Conservation (phyloP, 805 yeast genomes). For the Jamesozyma piceae region DNA sequence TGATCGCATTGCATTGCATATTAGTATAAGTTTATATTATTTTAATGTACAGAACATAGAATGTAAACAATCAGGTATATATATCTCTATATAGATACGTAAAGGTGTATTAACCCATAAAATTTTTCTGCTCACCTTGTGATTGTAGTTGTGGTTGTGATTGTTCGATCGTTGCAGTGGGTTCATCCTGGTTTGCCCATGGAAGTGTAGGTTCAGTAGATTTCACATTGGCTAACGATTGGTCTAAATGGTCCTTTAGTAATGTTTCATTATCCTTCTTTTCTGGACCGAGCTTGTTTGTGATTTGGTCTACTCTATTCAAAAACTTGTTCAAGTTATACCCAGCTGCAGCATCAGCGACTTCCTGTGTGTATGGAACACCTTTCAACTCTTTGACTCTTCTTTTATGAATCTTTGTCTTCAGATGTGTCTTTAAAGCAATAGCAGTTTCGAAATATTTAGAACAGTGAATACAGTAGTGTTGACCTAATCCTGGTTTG, state of each 20-base stretch:
- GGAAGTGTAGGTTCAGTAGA: slow-evolving; percentile 31
- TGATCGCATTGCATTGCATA: too few relatives aligned
- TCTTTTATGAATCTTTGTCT: slow-evolving; percentile 77
- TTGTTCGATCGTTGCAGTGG: background rate
- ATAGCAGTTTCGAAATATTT: slow-evolving; percentile 74
- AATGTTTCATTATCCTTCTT: slow-evolving; percentile 36
- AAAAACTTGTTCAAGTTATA: slow-evolving; percentile 58
- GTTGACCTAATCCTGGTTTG: slow-evolving; percentile 90
- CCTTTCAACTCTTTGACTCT: slow-evolving; percentile 65
- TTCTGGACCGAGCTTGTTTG: slow-evolving; percentile 41
- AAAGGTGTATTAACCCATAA: slow-evolving; percentile 5
- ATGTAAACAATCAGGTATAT: background rate
- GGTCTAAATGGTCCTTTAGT: slow-evolving; percentile 24
- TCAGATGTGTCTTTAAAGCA: slow-evolving; percentile 63
- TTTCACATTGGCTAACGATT: slow-evolving; percentile 20
- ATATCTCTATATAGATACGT: slow-evolving; percentile 2
- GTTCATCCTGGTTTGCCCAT: slow-evolving; percentile 2
- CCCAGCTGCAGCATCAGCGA: slow-evolving; percentile 88
- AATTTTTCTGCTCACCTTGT: background rate
- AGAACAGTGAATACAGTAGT: slow-evolving; percentile 90
- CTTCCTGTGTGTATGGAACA: slow-evolving; percentile 80
- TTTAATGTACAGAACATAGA: background rate
- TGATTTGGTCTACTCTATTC: slow-evolving; percentile 52
- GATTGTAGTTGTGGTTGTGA: background rate
- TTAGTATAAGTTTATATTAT: too few relatives aligned